A percentile compares a stretch with the other conserved stretches of the same genome.
Evolutionary conservation across 2,329 filamentous ascomycete species (phyloP).

Genomic region (Aspergillus viridinutans): DNA sequence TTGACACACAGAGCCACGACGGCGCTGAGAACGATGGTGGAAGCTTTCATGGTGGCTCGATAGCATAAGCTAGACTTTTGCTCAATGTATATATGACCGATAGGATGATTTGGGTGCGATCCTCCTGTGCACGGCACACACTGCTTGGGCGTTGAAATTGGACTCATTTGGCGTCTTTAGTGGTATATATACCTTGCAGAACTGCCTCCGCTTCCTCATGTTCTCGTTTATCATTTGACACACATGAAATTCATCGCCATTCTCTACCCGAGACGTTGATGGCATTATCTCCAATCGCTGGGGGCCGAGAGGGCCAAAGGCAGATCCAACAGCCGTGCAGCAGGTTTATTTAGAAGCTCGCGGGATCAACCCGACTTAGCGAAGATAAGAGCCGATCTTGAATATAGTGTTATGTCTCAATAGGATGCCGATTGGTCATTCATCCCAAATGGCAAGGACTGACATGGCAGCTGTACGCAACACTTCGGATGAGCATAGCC

Average conservation of each 20-base stretch:
- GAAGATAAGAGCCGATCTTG: neutral
- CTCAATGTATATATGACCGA: neutral
- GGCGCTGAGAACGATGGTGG: slow-evolving; percentile 18
- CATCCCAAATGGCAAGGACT: neutral
- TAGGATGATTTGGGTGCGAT: neutral
- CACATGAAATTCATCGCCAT: neutral
- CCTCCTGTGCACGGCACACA: neutral
- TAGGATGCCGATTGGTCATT: neutral
- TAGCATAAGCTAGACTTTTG: neutral
- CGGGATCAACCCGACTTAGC: neutral
- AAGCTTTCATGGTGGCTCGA: slow-evolving; percentile 26
- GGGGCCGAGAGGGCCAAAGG: neutral
- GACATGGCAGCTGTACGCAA: neutral
- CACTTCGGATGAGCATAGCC: neutral
- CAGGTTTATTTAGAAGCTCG: neutral
- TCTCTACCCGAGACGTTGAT: neutral
- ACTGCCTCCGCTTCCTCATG: neutral
- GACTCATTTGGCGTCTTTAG: neutral
- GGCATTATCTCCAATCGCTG: neutral
- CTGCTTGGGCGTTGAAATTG: neutral
- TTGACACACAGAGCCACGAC: slow-evolving; percentile 20
- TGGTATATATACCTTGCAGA: neutral
- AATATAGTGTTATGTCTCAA: neutral
- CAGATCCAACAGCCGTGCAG: neutral
- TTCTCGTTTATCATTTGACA: neutral